These are phyloP conservation scores for Microdochium bolleyi DNA, from an alignment of 2,329 filamentous ascomycete genomes.

Conservation along the genomic window DNA sequence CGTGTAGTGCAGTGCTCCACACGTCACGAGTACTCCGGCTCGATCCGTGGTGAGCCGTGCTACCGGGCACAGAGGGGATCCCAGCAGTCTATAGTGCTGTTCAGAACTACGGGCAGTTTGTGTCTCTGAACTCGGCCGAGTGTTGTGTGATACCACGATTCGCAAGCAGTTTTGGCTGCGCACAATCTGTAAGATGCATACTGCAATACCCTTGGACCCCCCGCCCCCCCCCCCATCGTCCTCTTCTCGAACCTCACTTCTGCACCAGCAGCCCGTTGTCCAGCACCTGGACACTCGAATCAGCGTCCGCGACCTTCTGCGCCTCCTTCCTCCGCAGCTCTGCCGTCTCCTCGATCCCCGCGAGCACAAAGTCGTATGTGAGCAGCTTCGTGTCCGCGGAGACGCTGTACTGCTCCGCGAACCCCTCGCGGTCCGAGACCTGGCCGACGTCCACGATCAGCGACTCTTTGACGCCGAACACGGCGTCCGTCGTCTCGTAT, in stretches of 20 bases:
- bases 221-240: not conserved
- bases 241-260: not conserved
- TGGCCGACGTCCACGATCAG: slow-evolving; percentile 57
- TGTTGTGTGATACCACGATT: no score
- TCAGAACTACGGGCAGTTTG: no score
- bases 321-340: slow-evolving; percentile 36
- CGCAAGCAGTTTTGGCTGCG: no score
- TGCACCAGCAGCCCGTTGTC: not conserved
- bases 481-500: slow-evolving; percentile 76
- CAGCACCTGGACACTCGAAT: not conserved
- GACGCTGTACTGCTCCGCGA: slow-evolving; percentile 55
- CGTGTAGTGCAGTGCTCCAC: no score
- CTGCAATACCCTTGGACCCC: no score
- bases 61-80: no score
- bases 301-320: not conserved
- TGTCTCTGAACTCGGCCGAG: no score
- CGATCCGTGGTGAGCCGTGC: no score
- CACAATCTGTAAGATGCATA: no score
- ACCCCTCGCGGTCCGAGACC: slow-evolving; percentile 33
- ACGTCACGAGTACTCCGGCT: no score
- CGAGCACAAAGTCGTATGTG: slow-evolving; percentile 70
- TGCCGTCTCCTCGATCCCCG: slow-evolving; percentile 61
- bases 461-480: slow-evolving; percentile 80
- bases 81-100: no score
- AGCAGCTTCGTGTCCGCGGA: slow-evolving; percentile 55